phyloP scores from a whole-genome alignment of 2,329 filamentous ascomycete species.

The Sclerotinia subarctica region DNA sequence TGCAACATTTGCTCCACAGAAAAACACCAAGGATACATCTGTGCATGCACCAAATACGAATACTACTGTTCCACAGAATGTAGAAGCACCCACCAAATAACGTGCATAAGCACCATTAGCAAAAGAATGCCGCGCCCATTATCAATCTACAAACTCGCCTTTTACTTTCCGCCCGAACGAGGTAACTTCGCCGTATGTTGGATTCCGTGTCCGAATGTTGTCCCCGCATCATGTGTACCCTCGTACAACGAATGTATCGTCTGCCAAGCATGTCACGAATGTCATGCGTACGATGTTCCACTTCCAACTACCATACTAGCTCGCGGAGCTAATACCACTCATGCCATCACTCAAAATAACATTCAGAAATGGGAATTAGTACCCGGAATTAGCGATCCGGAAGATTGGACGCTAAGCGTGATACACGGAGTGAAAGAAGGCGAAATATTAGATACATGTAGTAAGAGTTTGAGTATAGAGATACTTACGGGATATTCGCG shows the following conservation, averaged over 20 bases:
- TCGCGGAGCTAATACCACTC: background rate
- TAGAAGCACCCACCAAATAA: background rate
- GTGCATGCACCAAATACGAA: background rate
- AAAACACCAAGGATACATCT: background rate
- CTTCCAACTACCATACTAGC: background rate
- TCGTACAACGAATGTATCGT: background rate
- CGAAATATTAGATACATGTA: no score
- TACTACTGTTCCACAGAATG: background rate
- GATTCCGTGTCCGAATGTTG: background rate
- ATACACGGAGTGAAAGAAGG: background rate
- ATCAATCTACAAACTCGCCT: background rate
- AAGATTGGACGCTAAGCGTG: background rate
- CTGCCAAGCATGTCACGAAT: background rate
- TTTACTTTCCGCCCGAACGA: conserved; percentile 36
- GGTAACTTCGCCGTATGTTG: conserved; percentile 46
- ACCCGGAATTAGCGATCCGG: background rate
- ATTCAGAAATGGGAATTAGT: background rate
- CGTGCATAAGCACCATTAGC: background rate
- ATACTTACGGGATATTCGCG: background rate
- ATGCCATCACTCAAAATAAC: background rate
- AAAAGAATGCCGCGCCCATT: background rate
- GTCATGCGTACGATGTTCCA: background rate
- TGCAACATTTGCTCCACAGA: background rate
- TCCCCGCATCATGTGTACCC: background rate
- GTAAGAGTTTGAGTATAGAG: background rate